phyloP scores from a whole-genome alignment of 2,329 filamentous ascomycete genomes.

The Arthroderma uncinatum region DNA sequence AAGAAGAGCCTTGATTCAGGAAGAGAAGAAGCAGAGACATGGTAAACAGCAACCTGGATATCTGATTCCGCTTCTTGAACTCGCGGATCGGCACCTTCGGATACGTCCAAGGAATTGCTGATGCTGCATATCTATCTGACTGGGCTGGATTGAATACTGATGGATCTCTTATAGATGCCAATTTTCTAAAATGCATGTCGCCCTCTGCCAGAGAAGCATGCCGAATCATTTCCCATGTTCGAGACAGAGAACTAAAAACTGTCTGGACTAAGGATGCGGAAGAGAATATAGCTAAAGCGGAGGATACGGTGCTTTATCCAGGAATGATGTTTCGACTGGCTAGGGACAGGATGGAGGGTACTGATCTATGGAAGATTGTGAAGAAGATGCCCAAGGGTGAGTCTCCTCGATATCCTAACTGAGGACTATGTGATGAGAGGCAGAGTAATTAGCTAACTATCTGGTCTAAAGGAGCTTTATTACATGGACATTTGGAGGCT shows the following conservation, averaged over 20 bases:
- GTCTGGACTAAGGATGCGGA: constrained; percentile 69
- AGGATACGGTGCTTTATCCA: constrained; percentile 57
- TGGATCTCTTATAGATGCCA: constrained; percentile 17
- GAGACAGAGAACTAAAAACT: constrained; percentile 60
- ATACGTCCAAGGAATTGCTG: not conserved
- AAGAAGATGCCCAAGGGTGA: constrained; percentile 76
- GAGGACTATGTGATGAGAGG: not conserved
- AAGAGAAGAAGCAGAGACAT: constrained; percentile 74
- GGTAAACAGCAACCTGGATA: constrained; percentile 38
- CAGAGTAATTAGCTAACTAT: not conserved
- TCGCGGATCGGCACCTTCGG: not conserved
- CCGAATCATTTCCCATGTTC: constrained; percentile 67
- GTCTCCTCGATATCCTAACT: constrained; percentile 15
- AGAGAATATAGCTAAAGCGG: constrained; percentile 50
- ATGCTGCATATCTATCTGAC: not conserved
- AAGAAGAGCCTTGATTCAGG: constrained; percentile 60
- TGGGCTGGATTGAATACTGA: not conserved
- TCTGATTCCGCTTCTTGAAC: not conserved
- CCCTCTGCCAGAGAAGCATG: constrained; percentile 68
- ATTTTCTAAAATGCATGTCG: constrained; percentile 47
- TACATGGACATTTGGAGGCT: constrained; percentile 83
- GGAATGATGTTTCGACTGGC: constrained; percentile 90
- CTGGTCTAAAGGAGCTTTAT: constrained; percentile 38
- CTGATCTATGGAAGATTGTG: constrained; percentile 79
- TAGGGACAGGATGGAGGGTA: constrained; percentile 71